These are phyloP conservation scores for Fraxinus excelsior DNA, from an alignment of 257 asterid genomes.

Conservation along the genomic window DNA sequence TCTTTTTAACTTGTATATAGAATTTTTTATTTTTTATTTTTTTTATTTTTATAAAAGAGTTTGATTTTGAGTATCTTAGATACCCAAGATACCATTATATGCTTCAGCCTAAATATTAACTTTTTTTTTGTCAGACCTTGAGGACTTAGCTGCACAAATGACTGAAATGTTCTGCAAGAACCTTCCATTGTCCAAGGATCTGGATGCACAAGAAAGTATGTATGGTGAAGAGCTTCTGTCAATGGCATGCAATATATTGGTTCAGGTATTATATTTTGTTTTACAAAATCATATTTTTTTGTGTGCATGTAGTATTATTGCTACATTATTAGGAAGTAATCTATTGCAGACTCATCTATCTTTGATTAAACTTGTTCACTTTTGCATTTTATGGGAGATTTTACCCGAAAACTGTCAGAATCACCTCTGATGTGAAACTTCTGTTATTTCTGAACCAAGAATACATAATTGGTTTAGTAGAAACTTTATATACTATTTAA, in stretches of 20 bases:
- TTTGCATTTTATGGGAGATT: neutral
- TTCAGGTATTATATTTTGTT: constrained; percentile 66
- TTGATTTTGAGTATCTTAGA: neutral
- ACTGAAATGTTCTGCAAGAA: constrained; percentile 61
- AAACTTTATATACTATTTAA: constrained; percentile 11
- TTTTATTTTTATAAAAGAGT: too few relatives aligned
- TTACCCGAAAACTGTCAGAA: neutral
- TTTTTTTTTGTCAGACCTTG: constrained; percentile 54
- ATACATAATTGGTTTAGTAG: constrained; percentile 12
- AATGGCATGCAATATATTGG: constrained; percentile 78
- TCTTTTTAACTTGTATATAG: neutral
- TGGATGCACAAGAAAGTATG: constrained; percentile 90
- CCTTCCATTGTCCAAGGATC: constrained; percentile 78
- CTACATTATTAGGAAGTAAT: neutral
- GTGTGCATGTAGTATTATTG: constrained; percentile 17
- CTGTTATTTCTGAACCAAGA: neutral
- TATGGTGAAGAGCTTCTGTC: constrained; percentile 92
- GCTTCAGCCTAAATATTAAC: neutral
- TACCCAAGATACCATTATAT: neutral
- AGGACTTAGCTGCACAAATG: constrained; percentile 72
- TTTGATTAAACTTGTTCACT: constrained; percentile 13
- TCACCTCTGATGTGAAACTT: constrained; percentile 6
- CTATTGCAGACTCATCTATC: constrained; percentile 6
- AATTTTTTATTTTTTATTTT: too few relatives aligned
- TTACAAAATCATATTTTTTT: constrained; percentile 4